A percentile compares a stretch with the other conserved stretches of the same genome.
These are phyloP conservation scores for Russula sp. DNA, from an alignment of 768 basidiomycete genomes.

Conservation along the genomic window DNA sequence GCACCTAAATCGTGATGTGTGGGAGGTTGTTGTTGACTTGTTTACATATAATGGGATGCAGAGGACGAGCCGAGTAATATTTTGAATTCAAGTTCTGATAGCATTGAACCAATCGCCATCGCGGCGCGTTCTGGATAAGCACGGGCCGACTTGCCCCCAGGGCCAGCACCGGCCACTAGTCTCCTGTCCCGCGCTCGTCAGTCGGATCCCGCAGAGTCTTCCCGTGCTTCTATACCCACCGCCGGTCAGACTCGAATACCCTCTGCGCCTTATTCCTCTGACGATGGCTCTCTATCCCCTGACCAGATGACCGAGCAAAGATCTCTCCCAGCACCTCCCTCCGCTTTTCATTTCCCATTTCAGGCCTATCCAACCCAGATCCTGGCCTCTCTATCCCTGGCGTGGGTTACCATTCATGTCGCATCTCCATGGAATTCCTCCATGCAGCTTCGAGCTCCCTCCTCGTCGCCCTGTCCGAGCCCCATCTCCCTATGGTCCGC, in stretches of 20 bases:
- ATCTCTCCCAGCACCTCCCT: constrained; percentile 34
- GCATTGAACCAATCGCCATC: constrained; percentile 41
- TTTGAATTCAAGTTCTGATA: constrained; percentile 47
- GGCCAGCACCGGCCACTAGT: too few relatives aligned
- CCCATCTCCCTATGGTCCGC: too few relatives aligned
- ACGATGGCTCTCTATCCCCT: constrained; percentile 19
- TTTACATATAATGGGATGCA: constrained; percentile 40
- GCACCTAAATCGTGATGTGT: constrained; percentile 50
- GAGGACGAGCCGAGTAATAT: constrained; percentile 46
- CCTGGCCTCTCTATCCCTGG: constrained; percentile 43
- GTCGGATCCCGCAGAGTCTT: background rate
- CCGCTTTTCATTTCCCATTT: constrained; percentile 43
- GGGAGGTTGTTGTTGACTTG: constrained; percentile 41
- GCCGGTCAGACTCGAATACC: background rate
- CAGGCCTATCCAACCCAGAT: constrained; percentile 59
- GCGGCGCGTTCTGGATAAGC: constrained; percentile 33
- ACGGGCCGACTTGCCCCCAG: too few relatives aligned
- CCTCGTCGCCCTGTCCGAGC: constrained; percentile 28
- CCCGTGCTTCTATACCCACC: constrained; percentile 2
- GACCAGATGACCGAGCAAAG: constrained; percentile 11
- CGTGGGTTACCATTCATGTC: constrained; percentile 31
- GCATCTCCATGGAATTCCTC: constrained; percentile 38
- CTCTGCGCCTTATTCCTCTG: constrained; percentile 20
- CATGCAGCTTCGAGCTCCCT: constrained; percentile 16
- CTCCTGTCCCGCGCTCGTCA: background rate